phyloP scores from a whole-genome alignment of 345 rosid species.

The Streptanthus diversifolius region DNA sequence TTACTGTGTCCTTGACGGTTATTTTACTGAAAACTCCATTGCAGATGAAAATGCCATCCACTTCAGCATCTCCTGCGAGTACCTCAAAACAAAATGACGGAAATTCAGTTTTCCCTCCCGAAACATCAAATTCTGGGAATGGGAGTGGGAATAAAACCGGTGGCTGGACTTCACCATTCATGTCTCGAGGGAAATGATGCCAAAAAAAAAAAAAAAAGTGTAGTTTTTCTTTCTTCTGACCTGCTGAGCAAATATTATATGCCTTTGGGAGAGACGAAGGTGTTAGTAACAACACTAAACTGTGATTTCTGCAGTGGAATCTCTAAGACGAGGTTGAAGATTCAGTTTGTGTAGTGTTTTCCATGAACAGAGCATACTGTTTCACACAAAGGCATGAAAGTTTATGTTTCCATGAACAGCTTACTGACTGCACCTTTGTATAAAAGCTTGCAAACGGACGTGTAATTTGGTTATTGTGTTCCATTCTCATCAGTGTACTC shows the following conservation, averaged over 20 bases:
- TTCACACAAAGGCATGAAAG: constrained; percentile 6
- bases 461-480: constrained; percentile 19
- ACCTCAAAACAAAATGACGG: constrained; percentile 54
- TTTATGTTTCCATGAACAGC: background rate
- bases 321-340: constrained; percentile 1
- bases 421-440: constrained; percentile 5
- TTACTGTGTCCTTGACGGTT: background rate
- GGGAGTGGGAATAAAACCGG: constrained; percentile 56
- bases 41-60: constrained; percentile 55
- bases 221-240: background rate
- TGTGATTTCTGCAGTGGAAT: constrained; percentile 9
- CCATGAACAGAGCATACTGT: background rate
- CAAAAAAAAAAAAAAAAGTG: background rate
- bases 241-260: constrained; percentile 19
- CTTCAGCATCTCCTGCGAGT: constrained; percentile 55
- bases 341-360: background rate
- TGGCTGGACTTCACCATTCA: constrained; percentile 76
- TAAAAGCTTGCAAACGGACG: constrained; percentile 8
- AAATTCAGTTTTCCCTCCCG: constrained; percentile 48
- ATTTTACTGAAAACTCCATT: background rate
- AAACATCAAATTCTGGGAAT: constrained; percentile 50
- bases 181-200: constrained; percentile 51
- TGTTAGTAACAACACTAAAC: background rate
- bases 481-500: background rate
- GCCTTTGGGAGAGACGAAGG: background rate